Evolutionary conservation across 257 asterid genomes (phyloP), one percentile per base, ranked within the genome.

Genomic region (Nicotiana benthamiana): DNA sequence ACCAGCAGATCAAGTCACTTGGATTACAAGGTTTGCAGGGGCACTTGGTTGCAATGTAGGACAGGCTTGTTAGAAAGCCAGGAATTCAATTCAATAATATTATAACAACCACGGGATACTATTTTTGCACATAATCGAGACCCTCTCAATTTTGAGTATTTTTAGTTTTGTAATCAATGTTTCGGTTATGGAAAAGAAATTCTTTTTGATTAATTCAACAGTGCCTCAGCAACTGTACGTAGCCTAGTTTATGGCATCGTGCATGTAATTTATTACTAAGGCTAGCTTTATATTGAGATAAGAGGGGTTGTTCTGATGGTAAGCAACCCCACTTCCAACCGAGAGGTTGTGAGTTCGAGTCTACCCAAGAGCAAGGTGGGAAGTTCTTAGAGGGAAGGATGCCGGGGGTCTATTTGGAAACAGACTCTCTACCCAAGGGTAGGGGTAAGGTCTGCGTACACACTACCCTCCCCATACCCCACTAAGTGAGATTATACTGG

Each of bases 11-110:
- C 66, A 36, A 2, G 89, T 83, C 0, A 80, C 63, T 17, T 83
- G 86, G 15, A 79, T 90, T 11, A 87, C 92, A 10, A 77, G 40
- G 46, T 89, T 81, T 54, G 83, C 94, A 3, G 94, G 94, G 4
- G 60, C 80, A 36, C 81, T 89, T 6, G 26, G 26, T 15, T 90
- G 94, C 82, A 81, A 16, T 46, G 80, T 80, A 13, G 91, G 91
- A 79, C 0, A 2, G 4, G 77, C 89, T 0, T 90, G 94, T 64
- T 90, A 84, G 65, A 53, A 53, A 52, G 2, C 48, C 48, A 40
- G 48, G 10, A 40, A 40, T 8, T 40, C 12, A 40, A 40, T 8
- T 40, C 12, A 9, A 40, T 0, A 51, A 13, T 12, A 51, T 51
- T 51, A 51, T 11, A 51, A 51, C 16, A 5, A 51, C 4, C 18